Evolutionary conservation across 108 stramenopile species (phyloP), one percentile per base, ranked within the genome.

Genomic region (Cyclostephanos invisitatus): DNA sequence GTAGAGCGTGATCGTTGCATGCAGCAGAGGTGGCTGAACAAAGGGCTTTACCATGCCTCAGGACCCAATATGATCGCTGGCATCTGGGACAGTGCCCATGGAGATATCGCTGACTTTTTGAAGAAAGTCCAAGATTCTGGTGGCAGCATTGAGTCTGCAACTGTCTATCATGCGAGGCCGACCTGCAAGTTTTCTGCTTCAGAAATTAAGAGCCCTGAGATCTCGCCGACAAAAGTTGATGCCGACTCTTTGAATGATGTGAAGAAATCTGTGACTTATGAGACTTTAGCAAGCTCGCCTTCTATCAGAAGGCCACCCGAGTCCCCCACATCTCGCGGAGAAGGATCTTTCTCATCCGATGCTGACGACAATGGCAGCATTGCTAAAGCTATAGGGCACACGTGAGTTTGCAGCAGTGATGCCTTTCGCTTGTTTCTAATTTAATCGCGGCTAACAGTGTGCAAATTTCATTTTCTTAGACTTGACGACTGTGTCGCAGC

Each of bases 341-440:
- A 32, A 4, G 32, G 79, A 7, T 90, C 88, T 1, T 93, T 90
- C 69, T 64, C 84, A 6, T 75, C 75, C 21, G 92, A 93, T 72
- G 92, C 92, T 22, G 79, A 73, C 21, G 92, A 90, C 12, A 86
- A 68, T 68, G 88, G 89, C 9, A 89, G 89, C 32, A 76, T 91
- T 53, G 90, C 92, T 0, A 84, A 89, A 67, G 78, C 63, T 12
- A 73, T 93, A 54, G 92, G 92, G 0, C 67, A 62, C 35, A 80
- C 72, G 77, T 69, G 47, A 85, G 64, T 61, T 56, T 15, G 64
- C 20, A 6, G 64, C 20, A 6, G 29, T 53, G 17, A 37, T 44
- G 18, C 53, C 12, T 7, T 15, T 25, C 29, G 15, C 1, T 56
- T 17, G 24, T 62, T 46, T 38, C 35, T 24, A 7, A 14, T 56